Evolutionary conservation across 345 rosid species (phyloP), one percentile per base, ranked within the genome.

Genomic region (thale cress (Arabidopsis thaliana)): DNA sequence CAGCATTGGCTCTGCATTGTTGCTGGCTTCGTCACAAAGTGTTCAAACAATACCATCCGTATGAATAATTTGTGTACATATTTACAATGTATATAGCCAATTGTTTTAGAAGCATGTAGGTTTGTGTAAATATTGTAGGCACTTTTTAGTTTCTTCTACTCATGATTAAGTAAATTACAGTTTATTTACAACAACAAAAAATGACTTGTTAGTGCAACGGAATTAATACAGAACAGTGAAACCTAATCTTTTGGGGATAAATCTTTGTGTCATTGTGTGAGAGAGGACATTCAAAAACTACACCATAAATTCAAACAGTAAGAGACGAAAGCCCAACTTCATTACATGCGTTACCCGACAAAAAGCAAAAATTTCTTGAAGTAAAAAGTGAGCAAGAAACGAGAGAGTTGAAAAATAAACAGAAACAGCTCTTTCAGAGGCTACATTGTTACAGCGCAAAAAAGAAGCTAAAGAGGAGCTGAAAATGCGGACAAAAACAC

Each of bases 1-100:
- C 1, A 92, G 92, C 66, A 78, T 85, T 2, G 99, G 99, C 67
- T 96, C 97, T 59, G 97, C 99, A 23, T 59, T 67, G 73, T 40
- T 75, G 22, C 28, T 75, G 46, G 79, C 68, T 59, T 75, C 79
- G 3, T 59, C 79, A 1, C 61, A 59, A 8, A 67, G 46, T 13
- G 62, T 75, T 59, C 37, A 46, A 14, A 75, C 79, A 22, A 67
- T 75, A 38, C 41, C 73, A 44, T 38, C 60, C 32, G 4, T 28
- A 40, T 75, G 53, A 75, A 49, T 38, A 2, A 58, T 16, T 37
- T 48, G 65, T 30, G n/a, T 55, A 74, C 40, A 36, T 49, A 36
- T 28, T 48, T 50, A 37, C 44, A 3, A 12, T 58, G 73, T 60
- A 23, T 8, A 73, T 11, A 66, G 71, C 44, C 34, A 0, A 64